Conservation (phyloP, 257 asterid species). For the Solanum neorickii region DNA sequence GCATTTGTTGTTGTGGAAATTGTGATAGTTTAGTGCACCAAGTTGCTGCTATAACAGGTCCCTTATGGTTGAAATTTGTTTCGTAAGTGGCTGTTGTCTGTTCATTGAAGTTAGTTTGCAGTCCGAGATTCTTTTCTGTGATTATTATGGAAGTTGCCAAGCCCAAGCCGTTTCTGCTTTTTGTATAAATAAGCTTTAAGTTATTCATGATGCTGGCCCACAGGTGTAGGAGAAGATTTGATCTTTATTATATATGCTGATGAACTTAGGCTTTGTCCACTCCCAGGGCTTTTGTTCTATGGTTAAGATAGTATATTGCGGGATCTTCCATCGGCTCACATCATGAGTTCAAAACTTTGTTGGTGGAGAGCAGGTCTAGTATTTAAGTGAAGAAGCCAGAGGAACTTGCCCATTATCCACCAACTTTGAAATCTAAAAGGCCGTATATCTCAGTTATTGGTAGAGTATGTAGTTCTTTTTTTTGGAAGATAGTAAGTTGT, state of each 20-base stretch:
- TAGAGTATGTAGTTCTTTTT: not conserved
- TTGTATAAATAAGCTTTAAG: not conserved
- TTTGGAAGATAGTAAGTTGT: not conserved
- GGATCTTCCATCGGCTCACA: not conserved
- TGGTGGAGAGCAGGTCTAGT: not conserved
- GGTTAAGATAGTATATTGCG: not conserved
- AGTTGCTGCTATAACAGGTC: not conserved
- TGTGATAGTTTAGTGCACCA: not conserved
- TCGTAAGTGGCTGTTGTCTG: not conserved
- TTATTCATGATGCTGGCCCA: not conserved
- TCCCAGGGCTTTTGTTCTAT: not conserved
- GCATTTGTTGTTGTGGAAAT: not conserved
- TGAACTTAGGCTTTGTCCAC: not conserved
- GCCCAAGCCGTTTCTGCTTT: not conserved
- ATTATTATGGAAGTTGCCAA: not conserved
- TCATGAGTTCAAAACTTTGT: not conserved
- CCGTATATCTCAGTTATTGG: not conserved
- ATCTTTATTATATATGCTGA: not conserved
- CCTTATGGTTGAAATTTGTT: not conserved
- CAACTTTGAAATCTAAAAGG: not conserved
- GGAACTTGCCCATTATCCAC: not conserved
- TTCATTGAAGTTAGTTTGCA: not conserved
- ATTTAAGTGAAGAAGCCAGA: not conserved
- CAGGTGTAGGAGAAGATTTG: not conserved
- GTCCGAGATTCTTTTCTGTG: not conserved